phyloP scores from a whole-genome alignment of 768 basidiomycete species.

The Dendrothele bispora region DNA sequence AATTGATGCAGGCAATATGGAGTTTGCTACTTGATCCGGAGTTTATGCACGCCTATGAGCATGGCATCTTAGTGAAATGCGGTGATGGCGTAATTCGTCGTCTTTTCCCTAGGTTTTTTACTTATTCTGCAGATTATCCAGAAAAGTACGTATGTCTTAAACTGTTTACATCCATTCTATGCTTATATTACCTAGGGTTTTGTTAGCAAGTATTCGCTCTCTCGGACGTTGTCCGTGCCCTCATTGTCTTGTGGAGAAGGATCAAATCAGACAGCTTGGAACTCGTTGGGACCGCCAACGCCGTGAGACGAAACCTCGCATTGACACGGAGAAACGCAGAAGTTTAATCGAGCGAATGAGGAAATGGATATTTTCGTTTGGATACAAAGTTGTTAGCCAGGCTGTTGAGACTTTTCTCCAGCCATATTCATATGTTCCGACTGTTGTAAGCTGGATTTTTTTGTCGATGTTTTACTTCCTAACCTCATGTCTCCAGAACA shows the following conservation, averaged over 20 bases:
- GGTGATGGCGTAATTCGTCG: constrained; percentile 20
- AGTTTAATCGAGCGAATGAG: no score
- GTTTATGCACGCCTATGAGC: constrained; percentile 21
- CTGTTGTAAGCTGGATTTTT: constrained; percentile 1
- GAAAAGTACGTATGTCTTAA: constrained; percentile 20
- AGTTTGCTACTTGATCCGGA: constrained; percentile 21
- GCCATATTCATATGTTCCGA: constrained; percentile 6
- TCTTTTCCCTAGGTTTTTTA: constrained; percentile 23
- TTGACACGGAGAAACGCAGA: no score
- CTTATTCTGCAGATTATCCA: constrained; percentile 26
- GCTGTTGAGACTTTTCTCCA: constrained; percentile 2
- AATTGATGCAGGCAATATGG: constrained; percentile 27
- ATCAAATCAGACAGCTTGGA: constrained; percentile 20
- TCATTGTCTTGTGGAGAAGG: constrained; percentile 22
- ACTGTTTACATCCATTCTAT: background rate
- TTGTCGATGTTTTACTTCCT: background rate
- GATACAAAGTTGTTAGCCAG: constrained; percentile 3
- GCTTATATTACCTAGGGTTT: constrained; percentile 1
- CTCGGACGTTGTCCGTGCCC: constrained; percentile 31
- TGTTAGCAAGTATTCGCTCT: constrained; percentile 17
- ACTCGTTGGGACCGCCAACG: background rate
- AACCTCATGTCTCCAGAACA: constrained; percentile 17
- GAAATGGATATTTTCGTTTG: no score
- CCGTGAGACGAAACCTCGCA: no score
- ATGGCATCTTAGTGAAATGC: constrained; percentile 24